Evolutionary conservation across 139 green algal species (phyloP).

Genomic region (Dunaliella primolecta): DNA sequence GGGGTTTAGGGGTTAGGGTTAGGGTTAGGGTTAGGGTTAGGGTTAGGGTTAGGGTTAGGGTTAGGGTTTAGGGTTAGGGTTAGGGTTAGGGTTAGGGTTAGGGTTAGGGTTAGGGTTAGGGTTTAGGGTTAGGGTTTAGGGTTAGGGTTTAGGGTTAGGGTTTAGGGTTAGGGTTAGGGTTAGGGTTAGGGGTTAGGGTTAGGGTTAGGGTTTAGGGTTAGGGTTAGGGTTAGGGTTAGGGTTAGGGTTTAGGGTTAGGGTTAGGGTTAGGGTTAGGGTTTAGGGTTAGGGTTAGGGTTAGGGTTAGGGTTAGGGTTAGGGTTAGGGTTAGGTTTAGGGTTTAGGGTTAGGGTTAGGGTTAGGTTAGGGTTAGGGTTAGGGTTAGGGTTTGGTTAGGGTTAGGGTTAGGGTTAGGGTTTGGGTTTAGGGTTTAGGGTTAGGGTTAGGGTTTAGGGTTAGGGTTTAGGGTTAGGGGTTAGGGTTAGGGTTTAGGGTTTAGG

Average conservation of each 20-base stretch:
- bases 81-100: slow-evolving; percentile 3
- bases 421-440: neutral
- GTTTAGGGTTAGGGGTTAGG: too few relatives aligned
- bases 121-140: neutral
- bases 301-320: slow-evolving; percentile 2
- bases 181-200: too few relatives aligned
- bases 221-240: neutral
- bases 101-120: slow-evolving; percentile 2
- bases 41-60: slow-evolving; percentile 2
- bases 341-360: slow-evolving; percentile 3
- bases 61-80: slow-evolving; percentile 3
- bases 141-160: neutral
- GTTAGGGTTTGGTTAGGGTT: too few relatives aligned
- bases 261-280: slow-evolving; percentile 3
- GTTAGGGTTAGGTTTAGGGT: slow-evolving; percentile 1
- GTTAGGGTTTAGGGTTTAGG: neutral
- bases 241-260: neutral
- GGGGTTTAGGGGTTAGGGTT: too few relatives aligned
- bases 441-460: neutral
- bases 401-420: slow-evolving; percentile 1
- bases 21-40: slow-evolving; percentile 3
- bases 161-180: neutral
- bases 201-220: neutral
- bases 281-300: slow-evolving; percentile 3
- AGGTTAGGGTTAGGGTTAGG: too few relatives aligned